These are phyloP conservation scores for Lipomyces yamadae DNA, from an alignment of 805 yeast species.

Conservation along the genomic window DNA sequence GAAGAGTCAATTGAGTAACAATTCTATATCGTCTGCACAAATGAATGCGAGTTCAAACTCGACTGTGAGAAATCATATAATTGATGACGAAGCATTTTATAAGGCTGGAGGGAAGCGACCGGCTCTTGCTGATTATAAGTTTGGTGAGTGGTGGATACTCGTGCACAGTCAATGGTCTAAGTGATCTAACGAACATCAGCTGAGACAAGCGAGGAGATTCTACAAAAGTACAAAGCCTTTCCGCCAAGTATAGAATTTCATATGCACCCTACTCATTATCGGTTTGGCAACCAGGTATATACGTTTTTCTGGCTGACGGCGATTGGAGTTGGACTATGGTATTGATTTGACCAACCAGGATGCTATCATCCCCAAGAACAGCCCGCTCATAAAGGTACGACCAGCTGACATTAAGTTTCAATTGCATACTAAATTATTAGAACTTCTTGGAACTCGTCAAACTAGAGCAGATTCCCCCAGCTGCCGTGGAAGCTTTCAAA, in stretches of 20 bases:
- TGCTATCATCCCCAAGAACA: constrained; percentile 79
- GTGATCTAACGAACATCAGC: constrained; percentile 43
- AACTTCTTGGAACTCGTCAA: constrained; percentile 78
- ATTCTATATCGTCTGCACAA: constrained; percentile 15
- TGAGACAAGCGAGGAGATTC: constrained; percentile 71
- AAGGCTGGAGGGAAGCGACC: constrained; percentile 12
- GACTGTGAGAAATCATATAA: background rate
- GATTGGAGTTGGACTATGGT: background rate
- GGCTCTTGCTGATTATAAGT: constrained; percentile 23
- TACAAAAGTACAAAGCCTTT: constrained; percentile 74
- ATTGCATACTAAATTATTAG: constrained; percentile 9
- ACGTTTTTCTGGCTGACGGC: constrained; percentile 31
- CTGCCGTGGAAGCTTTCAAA: constrained; percentile 83
- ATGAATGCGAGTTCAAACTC: constrained; percentile 12
- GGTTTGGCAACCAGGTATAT: constrained; percentile 75
- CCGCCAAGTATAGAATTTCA: constrained; percentile 88
- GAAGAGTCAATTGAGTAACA: constrained; percentile 21
- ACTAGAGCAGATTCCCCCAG: constrained; percentile 82
- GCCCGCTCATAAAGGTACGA: constrained; percentile 67
- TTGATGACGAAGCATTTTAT: constrained; percentile 24
- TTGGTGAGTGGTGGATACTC: constrained; percentile 22
- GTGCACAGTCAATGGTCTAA: background rate
- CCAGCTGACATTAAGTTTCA: background rate
- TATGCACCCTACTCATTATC: constrained; percentile 86
- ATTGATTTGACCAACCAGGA: constrained; percentile 50